Evolutionary conservation across 2,329 filamentous ascomycete genomes (phyloP).

Genomic region (Ophiostoma sp.): DNA sequence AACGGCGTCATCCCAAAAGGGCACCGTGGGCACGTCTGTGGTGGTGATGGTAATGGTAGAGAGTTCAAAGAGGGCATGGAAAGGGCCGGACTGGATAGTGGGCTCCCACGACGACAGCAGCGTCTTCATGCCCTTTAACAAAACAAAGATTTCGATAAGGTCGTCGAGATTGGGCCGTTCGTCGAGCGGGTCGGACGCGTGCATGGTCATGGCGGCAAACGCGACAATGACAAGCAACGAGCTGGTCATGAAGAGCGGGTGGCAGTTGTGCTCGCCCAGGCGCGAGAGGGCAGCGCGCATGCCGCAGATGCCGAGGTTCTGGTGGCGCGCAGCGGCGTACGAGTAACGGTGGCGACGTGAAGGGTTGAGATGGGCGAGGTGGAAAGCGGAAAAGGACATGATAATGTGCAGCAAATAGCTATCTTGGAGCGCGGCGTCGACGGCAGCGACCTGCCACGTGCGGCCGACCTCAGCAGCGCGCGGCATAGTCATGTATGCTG

Average conservation of each 20-base stretch:
- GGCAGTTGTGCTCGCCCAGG: conserved; percentile 32
- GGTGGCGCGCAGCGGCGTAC: conserved; percentile 31
- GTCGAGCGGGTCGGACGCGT: conserved; percentile 17
- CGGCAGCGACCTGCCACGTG: conserved; percentile 30
- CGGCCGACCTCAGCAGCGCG: conserved; percentile 30
- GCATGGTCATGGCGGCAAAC: conserved; percentile 31
- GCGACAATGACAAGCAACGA: conserved; percentile 34
- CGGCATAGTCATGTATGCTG: conserved; percentile 33
- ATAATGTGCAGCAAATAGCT: conserved; percentile 37
- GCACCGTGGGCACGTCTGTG: not conserved
- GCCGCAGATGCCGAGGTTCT: conserved; percentile 32
- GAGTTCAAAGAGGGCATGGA: conserved; percentile 28
- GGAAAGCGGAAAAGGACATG: conserved; percentile 36
- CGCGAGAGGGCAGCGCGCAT: conserved; percentile 30
- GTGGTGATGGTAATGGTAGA: not conserved
- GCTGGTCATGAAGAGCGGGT: conserved; percentile 35
- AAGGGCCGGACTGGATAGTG: conserved; percentile 27
- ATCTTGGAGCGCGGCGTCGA: conserved; percentile 29
- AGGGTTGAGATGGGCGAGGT: conserved; percentile 33
- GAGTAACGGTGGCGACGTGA: conserved; percentile 28
- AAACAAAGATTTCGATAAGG: conserved; percentile 34
- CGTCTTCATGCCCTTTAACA: conserved; percentile 33
- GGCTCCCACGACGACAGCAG: conserved; percentile 31
- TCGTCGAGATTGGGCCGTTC: conserved; percentile 31
- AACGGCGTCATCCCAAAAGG: not conserved